These are phyloP conservation scores for Thalia dealbata DNA, from an alignment of 176 grass and related monocot genomes.

Conservation along the genomic window DNA sequence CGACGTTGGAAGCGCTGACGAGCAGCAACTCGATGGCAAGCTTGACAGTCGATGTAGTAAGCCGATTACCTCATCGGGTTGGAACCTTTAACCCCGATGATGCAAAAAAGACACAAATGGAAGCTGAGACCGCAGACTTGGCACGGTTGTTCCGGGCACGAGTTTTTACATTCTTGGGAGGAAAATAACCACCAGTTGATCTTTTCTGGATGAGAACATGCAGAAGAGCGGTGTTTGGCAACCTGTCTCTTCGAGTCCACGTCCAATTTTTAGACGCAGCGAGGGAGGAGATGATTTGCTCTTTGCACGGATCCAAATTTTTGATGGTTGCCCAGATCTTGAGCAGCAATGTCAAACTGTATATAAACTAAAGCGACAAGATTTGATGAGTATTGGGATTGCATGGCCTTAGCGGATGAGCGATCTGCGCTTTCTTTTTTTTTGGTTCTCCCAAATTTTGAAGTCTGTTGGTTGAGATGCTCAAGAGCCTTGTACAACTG, in stretches of 20 bases:
- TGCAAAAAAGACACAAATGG: slow-evolving; percentile 29
- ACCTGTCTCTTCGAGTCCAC: not conserved
- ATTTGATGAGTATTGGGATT: not conserved
- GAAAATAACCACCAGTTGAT: slow-evolving; percentile 29
- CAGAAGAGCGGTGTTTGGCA: not conserved
- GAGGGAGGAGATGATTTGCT: not conserved
- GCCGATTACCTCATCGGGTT: slow-evolving; percentile 40
- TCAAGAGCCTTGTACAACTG: not conserved
- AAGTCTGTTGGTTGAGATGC: not conserved
- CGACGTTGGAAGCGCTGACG: slow-evolving; percentile 56
- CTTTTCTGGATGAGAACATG: not conserved
- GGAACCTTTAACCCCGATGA: slow-evolving; percentile 9
- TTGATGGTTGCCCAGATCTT: not conserved
- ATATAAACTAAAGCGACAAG: not conserved
- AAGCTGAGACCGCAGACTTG: slow-evolving; percentile 48
- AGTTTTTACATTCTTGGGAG: slow-evolving; percentile 51
- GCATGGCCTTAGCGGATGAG: not conserved
- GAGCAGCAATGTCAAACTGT: not conserved
- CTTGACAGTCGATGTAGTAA: slow-evolving; percentile 56
- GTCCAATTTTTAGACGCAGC: too few relatives aligned
- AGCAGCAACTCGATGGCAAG: slow-evolving; percentile 36
- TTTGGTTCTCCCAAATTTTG: not conserved
- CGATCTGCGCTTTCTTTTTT: not conserved
- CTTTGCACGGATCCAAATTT: not conserved
- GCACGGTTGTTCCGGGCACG: slow-evolving; percentile 46